A percentile compares a stretch with the other conserved stretches of the same genome.
phyloP scores from a whole-genome alignment of 2,329 filamentous ascomycete species.

The Aspergillus sp. region DNA sequence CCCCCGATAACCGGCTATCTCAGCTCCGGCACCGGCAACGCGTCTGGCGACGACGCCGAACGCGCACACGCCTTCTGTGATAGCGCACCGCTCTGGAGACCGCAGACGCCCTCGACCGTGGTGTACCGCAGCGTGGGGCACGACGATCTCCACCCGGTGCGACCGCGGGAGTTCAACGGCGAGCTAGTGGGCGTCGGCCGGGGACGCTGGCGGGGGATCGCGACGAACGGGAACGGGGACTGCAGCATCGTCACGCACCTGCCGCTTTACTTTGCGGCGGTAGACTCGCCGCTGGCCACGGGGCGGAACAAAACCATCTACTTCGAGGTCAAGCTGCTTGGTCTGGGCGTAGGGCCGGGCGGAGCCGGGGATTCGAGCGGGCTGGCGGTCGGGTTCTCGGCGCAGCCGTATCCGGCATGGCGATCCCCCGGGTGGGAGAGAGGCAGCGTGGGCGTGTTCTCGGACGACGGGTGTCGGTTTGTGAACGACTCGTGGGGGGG shows the following conservation, averaged over 20 bases:
- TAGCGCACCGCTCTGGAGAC: constrained; percentile 42
- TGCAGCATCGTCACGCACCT: constrained; percentile 45
- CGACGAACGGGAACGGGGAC: constrained; percentile 37
- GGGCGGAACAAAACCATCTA: constrained; percentile 46
- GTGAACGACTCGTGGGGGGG: constrained; percentile 55
- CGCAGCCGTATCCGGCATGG: constrained; percentile 54
- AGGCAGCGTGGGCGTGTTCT: constrained; percentile 51
- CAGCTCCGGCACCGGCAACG: constrained; percentile 49
- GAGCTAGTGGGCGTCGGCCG: constrained; percentile 26
- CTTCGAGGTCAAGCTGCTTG: constrained; percentile 47
- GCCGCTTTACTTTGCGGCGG: constrained; percentile 46
- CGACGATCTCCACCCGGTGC: constrained; percentile 38
- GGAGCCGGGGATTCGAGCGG: constrained; percentile 37
- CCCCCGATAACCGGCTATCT: constrained; percentile 48
- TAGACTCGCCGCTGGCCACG: constrained; percentile 42
- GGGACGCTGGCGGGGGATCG: constrained; percentile 39
- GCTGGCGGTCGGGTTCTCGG: constrained; percentile 51
- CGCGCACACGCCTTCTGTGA: constrained; percentile 49
- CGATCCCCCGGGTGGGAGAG: constrained; percentile 56
- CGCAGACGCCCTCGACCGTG: constrained; percentile 34
- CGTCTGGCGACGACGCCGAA: constrained; percentile 44
- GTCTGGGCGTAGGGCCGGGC: constrained; percentile 31
- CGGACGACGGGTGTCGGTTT: constrained; percentile 54
- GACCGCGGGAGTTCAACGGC: constrained; percentile 33
- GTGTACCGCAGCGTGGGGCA: constrained; percentile 36